A percentile compares a stretch with the other conserved stretches of the same genome.
Evolutionary conservation across 208 protist species (phyloP).

Genomic region (Trypanosoma theileri): DNA sequence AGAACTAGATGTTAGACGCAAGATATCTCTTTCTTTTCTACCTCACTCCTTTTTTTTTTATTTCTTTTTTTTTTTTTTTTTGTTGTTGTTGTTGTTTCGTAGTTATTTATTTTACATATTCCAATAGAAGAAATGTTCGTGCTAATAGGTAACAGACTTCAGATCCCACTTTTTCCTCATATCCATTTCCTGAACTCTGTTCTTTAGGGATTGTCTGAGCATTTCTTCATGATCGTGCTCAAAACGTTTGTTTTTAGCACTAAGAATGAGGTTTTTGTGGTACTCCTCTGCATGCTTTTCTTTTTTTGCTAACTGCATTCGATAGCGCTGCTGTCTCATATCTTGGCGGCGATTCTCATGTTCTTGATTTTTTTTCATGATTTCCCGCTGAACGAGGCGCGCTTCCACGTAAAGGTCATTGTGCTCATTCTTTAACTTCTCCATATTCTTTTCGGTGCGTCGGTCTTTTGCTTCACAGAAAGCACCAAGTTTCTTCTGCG

Average conservation of each 20-base stretch:
- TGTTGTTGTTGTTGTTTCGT: neutral
- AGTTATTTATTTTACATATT: conserved; percentile 8
- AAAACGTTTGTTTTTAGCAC: conserved; percentile 25
- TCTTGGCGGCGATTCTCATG: conserved; percentile 20
- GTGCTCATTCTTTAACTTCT: conserved; percentile 12
- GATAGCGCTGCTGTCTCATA: conserved; percentile 17
- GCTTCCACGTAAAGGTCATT: conserved; percentile 23
- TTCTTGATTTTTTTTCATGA: conserved; percentile 23
- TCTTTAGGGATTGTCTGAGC: conserved; percentile 29
- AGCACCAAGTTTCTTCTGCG: conserved; percentile 4
- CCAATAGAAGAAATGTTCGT: neutral
- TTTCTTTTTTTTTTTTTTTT: neutral
- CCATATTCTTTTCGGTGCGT: conserved; percentile 14
- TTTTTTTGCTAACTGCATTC: conserved; percentile 12
- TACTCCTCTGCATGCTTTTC: conserved; percentile 17
- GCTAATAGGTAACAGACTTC: conserved; percentile 7
- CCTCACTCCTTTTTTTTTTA: neutral
- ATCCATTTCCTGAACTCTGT: conserved; percentile 33
- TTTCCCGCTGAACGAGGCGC: conserved; percentile 4
- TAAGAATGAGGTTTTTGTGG: conserved; percentile 11
- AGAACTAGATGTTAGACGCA: neutral
- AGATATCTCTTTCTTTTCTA: neutral
- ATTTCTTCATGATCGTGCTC: conserved; percentile 38
- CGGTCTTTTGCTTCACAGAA: conserved; percentile 17
- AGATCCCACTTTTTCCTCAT: conserved; percentile 33